A percentile compares a stretch with the other conserved stretches of the same genome.
These are phyloP conservation scores for Apiotrichum porosum DNA, from an alignment of 1,284 basidiomycete genomes.

Conservation along the genomic window DNA sequence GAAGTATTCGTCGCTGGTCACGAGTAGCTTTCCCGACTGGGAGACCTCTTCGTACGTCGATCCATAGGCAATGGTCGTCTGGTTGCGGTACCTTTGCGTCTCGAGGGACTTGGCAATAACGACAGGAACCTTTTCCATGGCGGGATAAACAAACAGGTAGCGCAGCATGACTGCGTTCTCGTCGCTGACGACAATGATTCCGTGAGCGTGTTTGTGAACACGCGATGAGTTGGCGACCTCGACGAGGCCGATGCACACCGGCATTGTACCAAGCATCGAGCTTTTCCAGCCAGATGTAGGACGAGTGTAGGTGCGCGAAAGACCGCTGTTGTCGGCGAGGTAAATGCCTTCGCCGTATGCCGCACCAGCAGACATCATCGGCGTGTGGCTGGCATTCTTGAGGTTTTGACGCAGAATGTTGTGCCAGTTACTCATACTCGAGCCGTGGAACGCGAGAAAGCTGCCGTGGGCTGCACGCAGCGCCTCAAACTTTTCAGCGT, in stretches of 20 bases:
- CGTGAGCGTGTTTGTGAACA: conserved; percentile 1
- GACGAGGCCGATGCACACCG: conserved; percentile 4
- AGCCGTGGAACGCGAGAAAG: conserved; percentile 9
- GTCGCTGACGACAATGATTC: conserved; percentile 8
- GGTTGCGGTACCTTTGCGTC: conserved; percentile 2
- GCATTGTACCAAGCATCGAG: background rate
- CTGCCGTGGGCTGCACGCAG: conserved; percentile 5
- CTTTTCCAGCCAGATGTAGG: background rate
- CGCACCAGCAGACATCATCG: conserved; percentile 5
- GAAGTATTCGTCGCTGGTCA: conserved; percentile 11
- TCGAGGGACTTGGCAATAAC: background rate
- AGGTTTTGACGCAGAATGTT: conserved; percentile 14
- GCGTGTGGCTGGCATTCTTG: conserved; percentile 8
- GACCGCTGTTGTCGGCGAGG: background rate
- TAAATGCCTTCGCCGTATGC: conserved; percentile 9
- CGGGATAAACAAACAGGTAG: conserved; percentile 8
- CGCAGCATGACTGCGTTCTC: conserved; percentile 12
- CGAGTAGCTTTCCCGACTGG: conserved; percentile 4
- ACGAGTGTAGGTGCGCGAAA: background rate
- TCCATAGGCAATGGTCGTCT: conserved; percentile 7
- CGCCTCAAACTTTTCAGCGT: conserved; percentile 7
- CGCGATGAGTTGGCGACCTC: conserved; percentile 12
- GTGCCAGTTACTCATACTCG: conserved; percentile 10
- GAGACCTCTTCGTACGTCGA: conserved; percentile 1
- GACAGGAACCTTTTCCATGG: background rate